phyloP scores from a whole-genome alignment of 768 basidiomycete genomes.

The Pleurotus sapidus region DNA sequence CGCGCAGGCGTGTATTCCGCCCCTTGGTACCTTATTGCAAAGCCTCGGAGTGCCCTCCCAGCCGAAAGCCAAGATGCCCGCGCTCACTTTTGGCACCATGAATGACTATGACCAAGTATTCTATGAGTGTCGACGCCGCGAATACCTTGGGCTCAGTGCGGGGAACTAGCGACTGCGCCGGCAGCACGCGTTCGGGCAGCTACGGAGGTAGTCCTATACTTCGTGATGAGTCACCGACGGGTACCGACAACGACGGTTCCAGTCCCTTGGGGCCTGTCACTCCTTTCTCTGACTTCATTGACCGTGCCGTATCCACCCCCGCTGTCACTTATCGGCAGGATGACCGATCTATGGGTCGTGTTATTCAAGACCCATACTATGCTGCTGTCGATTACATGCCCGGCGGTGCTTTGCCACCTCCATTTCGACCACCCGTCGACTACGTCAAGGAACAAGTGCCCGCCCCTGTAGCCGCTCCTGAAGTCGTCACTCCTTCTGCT shows the following conservation, averaged over 20 bases:
- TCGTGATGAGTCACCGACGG: conserved; percentile 59
- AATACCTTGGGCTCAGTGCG: not conserved
- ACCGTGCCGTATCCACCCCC: conserved; percentile 59
- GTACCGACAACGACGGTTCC: conserved; percentile 50
- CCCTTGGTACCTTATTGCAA: conserved; percentile 41
- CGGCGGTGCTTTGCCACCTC: not conserved
- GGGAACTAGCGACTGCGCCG: not conserved
- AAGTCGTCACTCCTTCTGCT: conserved; percentile 46
- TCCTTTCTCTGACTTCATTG: conserved; percentile 74
- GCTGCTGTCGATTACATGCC: not conserved
- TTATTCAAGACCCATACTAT: not conserved
- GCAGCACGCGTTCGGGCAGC: too few relatives aligned
- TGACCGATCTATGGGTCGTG: not conserved
- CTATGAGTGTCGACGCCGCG: not conserved
- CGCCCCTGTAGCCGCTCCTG: conserved; percentile 27
- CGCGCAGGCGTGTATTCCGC: conserved; percentile 86
- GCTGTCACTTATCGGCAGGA: conserved; percentile 5
- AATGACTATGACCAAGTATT: not conserved
- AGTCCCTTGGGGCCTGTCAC: conserved; percentile 76
- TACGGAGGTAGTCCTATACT: conserved; percentile 44
- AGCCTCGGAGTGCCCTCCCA: conserved; percentile 15
- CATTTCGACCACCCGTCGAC: conserved; percentile 14
- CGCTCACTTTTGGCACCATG: conserved; percentile 3
- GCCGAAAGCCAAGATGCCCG: conserved; percentile 7
- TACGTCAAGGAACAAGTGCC: conserved; percentile 37